A percentile compares a stretch with the other conserved stretches of the same genome.
Evolutionary conservation across 495 filamentous ascomycete species (phyloP).

Genomic region (Lophiostoma macrostomum): DNA sequence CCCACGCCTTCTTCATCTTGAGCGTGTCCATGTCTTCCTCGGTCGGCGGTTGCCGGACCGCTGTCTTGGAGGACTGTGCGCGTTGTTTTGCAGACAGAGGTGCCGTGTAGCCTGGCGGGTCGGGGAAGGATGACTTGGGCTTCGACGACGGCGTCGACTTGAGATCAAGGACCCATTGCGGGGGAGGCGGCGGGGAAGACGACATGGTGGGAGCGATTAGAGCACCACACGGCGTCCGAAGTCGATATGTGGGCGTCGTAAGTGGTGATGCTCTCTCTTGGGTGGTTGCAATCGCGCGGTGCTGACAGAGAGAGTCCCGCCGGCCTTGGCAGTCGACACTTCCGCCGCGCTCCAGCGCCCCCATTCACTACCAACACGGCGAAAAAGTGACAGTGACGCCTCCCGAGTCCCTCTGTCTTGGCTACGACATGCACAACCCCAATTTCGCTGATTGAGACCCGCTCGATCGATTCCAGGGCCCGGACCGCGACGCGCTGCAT

Average conservation of each 20-base stretch:
- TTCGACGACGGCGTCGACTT: constrained; percentile 60
- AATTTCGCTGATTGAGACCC: background rate
- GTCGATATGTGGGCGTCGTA: background rate
- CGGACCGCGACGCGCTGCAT: constrained; percentile 1
- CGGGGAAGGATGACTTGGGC: constrained; percentile 63
- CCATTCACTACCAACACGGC: constrained; percentile 2
- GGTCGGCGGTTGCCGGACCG: constrained; percentile 55
- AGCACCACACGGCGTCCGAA: too few relatives aligned
- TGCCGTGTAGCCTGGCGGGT: constrained; percentile 83
- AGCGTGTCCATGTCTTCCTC: constrained; percentile 84
- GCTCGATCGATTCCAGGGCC: background rate
- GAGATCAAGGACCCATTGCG: constrained; percentile 79
- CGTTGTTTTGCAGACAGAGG: constrained; percentile 46
- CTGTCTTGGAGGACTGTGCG: constrained; percentile 34
- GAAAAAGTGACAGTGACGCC: too few relatives aligned
- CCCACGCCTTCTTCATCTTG: constrained; percentile 98
- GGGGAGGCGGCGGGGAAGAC: constrained; percentile 52
- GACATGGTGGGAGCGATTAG: background rate
- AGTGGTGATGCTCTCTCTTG: too few relatives aligned
- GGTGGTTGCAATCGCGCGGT: too few relatives aligned
- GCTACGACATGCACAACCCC: background rate
- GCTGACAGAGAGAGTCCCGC: background rate
- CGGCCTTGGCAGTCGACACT: background rate
- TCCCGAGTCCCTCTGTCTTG: background rate
- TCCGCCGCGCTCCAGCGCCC: background rate